Evolutionary conservation across 129 eudicot genomes (phyloP).

Genomic region (Cynara cardunculus): DNA sequence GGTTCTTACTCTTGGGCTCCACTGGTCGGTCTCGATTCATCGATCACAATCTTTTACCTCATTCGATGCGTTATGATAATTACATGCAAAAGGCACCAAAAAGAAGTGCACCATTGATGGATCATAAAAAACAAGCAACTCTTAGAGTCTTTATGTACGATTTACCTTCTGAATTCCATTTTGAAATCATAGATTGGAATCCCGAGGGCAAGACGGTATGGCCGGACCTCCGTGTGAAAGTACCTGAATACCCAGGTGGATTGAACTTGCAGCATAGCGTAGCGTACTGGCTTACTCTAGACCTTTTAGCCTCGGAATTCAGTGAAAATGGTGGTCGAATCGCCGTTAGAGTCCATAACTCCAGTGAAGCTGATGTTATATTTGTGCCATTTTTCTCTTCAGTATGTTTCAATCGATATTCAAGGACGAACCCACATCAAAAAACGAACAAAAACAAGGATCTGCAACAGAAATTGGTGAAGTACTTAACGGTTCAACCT

Average conservation of each 20-base stretch:
- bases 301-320: slow-evolving; percentile 63
- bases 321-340: slow-evolving; percentile 36
- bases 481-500: slow-evolving; percentile 50
- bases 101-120: slow-evolving; percentile 8
- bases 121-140: slow-evolving; percentile 15
- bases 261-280: slow-evolving; percentile 88
- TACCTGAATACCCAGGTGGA: slow-evolving; percentile 86
- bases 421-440: slow-evolving; percentile 42
- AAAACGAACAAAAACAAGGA: slow-evolving; percentile 42
- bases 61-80: slow-evolving; percentile 25
- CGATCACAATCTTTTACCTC: slow-evolving; percentile 43
- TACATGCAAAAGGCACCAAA: slow-evolving; percentile 9
- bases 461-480: slow-evolving; percentile 61
- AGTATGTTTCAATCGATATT: slow-evolving; percentile 62
- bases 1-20: slow-evolving; percentile 51
- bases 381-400: slow-evolving; percentile 94
- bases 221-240: slow-evolving; percentile 55
- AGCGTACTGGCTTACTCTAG: slow-evolving; percentile 91
- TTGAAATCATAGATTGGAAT: slow-evolving; percentile 65
- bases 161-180: slow-evolving; percentile 85
- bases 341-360: slow-evolving; percentile 62
- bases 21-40: slow-evolving; percentile 38
- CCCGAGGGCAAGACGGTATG: slow-evolving; percentile 47
- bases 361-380: slow-evolving; percentile 87
- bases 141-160: slow-evolving; percentile 91